Percentiles rank a stretch among this genome's conserved stretches.
These are phyloP conservation scores for Citrus australasica DNA, from an alignment of 345 rosid species.

Conservation along the genomic window DNA sequence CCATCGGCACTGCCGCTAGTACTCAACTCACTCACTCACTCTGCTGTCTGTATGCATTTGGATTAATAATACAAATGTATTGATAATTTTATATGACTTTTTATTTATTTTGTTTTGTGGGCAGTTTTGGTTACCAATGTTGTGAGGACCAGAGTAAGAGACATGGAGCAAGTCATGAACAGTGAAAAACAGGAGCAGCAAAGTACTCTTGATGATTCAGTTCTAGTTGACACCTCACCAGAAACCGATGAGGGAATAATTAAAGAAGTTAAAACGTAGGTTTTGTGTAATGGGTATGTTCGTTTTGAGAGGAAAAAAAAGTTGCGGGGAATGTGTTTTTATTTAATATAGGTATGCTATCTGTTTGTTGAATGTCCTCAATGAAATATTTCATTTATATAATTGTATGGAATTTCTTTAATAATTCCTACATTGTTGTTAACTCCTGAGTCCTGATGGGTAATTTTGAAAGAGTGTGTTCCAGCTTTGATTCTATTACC, in stretches of 20 bases:
- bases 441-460: no score
- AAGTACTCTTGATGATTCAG: constrained; percentile 14
- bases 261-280: constrained; percentile 22
- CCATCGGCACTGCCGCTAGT: constrained; percentile 83
- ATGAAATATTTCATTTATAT: neutral
- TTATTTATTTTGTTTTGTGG: neutral
- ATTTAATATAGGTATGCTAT: neutral
- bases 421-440: no score
- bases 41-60: no score
- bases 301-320: neutral
- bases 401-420: neutral
- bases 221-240: constrained; percentile 20
- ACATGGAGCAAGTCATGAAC: constrained; percentile 52
- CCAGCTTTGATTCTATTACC: no score
- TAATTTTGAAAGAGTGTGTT: no score
- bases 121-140: constrained; percentile 71
- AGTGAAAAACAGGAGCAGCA: constrained; percentile 28
- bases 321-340: no score
- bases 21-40: neutral
- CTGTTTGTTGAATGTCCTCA: constrained; percentile 11
- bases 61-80: neutral
- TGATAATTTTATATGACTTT: neutral
- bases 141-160: constrained; percentile 62
- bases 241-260: constrained; percentile 33
- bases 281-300: no score